Conservation (phyloP, 495 filamentous ascomycete species). For the Hypoxylon fragiforme region DNA sequence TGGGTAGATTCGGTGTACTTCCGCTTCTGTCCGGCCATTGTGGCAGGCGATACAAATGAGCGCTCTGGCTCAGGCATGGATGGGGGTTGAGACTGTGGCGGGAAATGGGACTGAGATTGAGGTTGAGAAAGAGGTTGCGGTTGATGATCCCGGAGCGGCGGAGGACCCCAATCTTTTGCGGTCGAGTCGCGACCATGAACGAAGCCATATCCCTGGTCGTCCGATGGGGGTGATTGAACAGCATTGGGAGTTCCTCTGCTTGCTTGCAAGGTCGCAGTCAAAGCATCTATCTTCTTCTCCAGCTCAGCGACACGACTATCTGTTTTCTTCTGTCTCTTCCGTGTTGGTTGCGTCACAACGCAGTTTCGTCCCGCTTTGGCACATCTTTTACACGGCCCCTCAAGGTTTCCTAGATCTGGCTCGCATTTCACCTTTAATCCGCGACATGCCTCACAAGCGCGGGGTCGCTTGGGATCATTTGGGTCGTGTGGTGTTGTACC, state of each 20-base stretch:
- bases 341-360: constrained; percentile 76
- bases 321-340: constrained; percentile 91
- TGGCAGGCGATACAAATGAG: constrained; percentile 37
- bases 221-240: constrained; percentile 25
- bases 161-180: constrained; percentile 33
- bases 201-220: constrained; percentile 36
- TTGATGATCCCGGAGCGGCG: constrained; percentile 31
- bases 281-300: constrained; percentile 89
- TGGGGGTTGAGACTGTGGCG: constrained; percentile 6
- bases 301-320: constrained; percentile 90
- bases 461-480: constrained; percentile 70
- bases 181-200: constrained; percentile 1
- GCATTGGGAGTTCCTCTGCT: constrained; percentile 42
- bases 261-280: constrained; percentile 76
- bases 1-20: constrained; percentile 42
- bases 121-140: background rate
- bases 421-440: constrained; percentile 91
- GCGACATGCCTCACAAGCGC: constrained; percentile 93
- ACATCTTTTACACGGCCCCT: constrained; percentile 80
- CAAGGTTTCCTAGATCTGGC: constrained; percentile 62
- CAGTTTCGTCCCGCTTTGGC: constrained; percentile 80
- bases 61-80: constrained; percentile 26
- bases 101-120: background rate
- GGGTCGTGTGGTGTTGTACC: constrained; percentile 37
- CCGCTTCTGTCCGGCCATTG: constrained; percentile 52